A percentile compares a stretch with the other conserved stretches of the same genome.
Evolutionary conservation across 1,139 yeast species (phyloP).

Genomic region (Yamadazyma membranifaciens): DNA sequence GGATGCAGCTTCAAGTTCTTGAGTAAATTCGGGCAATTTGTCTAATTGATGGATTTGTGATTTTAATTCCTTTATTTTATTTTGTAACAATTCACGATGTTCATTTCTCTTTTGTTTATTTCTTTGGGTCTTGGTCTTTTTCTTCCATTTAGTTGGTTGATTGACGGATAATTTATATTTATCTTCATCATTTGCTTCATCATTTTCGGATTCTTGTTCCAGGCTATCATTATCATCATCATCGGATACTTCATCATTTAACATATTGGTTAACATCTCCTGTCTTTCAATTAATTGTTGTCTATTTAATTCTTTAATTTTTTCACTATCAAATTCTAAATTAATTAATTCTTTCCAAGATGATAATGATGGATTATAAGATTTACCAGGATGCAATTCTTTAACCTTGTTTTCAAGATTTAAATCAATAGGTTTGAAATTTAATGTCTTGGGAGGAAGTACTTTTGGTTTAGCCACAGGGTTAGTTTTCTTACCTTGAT

Average conservation of each 20-base stretch:
- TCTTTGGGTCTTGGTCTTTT: conserved; percentile 76
- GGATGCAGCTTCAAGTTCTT: conserved; percentile 13
- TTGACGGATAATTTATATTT: conserved; percentile 61
- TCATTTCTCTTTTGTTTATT: conserved; percentile 68
- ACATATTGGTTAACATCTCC: conserved; percentile 60
- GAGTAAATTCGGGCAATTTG: conserved; percentile 41
- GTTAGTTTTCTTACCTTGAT: conserved; percentile 2
- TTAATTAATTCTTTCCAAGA: conserved; percentile 77
- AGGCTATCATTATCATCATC: conserved; percentile 31
- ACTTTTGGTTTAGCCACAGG: too few relatives aligned
- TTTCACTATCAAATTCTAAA: conserved; percentile 65
- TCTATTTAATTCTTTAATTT: conserved; percentile 64
- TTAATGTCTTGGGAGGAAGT: conserved; percentile 13
- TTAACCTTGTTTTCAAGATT: conserved; percentile 5
- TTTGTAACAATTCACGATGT: conserved; percentile 54
- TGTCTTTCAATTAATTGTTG: conserved; percentile 59
- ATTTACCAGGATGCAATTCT: conserved; percentile 70
- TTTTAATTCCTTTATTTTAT: conserved; percentile 58
- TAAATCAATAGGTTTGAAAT: conserved; percentile 22
- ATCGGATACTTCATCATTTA: conserved; percentile 50
- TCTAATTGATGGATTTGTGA: conserved; percentile 56
- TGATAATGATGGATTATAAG: conserved; percentile 86
- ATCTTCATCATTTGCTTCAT: conserved; percentile 48
- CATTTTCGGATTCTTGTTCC: conserved; percentile 55
- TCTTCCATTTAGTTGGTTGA: conserved; percentile 64